Evolutionary conservation across 495 filamentous ascomycete species (phyloP).

Genomic region (Talaromyces proteolyticus): DNA sequence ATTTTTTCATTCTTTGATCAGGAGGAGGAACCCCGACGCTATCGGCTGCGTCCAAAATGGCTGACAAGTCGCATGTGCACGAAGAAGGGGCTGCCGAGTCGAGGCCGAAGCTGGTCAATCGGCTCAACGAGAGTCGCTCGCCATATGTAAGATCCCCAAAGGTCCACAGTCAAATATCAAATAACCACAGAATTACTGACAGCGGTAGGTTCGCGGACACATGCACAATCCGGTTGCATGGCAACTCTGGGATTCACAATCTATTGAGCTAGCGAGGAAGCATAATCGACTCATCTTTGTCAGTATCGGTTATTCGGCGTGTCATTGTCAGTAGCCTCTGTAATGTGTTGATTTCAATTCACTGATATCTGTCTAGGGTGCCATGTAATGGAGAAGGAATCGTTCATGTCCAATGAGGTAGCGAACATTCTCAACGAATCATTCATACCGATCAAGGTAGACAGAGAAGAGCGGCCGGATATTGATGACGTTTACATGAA

Average conservation of each 20-base stretch:
- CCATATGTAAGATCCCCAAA: constrained; percentile 58
- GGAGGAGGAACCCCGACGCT: neutral
- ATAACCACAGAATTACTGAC: neutral
- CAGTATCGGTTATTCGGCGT: constrained; percentile 93
- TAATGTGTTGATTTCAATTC: neutral
- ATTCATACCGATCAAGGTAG: constrained; percentile 91
- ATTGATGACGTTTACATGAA: constrained; percentile 98
- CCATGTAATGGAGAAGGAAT: constrained; percentile 92
- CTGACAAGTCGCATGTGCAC: constrained; percentile 19
- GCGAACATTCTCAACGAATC: constrained; percentile 77
- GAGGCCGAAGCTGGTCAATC: constrained; percentile 53
- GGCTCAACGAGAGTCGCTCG: constrained; percentile 66
- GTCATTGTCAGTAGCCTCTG: constrained; percentile 67
- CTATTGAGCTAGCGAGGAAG: constrained; percentile 67
- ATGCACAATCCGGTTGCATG: constrained; percentile 85
- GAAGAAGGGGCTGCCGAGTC: constrained; percentile 13
- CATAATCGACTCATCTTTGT: constrained; percentile 86
- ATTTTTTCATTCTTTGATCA: neutral
- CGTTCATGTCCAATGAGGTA: constrained; percentile 76
- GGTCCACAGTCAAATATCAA: neutral
- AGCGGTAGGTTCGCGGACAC: constrained; percentile 63
- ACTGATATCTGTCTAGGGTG: constrained; percentile 50
- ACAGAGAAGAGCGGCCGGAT: constrained; percentile 92
- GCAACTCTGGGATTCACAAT: constrained; percentile 81
- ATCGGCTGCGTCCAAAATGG: constrained; percentile 9